Evolutionary conservation across 2,329 filamentous ascomycete genomes (phyloP).

Genomic region (Pseudogymnoascus sp.): DNA sequence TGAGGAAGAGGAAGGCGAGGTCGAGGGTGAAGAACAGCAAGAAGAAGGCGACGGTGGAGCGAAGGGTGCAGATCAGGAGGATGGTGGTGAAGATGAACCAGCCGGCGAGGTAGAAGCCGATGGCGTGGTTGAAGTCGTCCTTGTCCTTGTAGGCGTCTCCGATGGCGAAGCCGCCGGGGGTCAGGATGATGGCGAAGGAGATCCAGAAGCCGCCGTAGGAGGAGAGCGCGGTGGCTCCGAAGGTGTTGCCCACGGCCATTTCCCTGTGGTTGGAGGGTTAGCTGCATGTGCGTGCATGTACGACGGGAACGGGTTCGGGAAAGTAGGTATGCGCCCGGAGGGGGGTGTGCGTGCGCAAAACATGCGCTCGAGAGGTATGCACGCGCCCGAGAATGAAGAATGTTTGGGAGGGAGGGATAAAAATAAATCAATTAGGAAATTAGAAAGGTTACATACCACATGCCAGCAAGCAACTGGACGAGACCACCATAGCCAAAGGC

Average conservation of each 20-base stretch:
- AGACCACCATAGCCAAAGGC: conserved; percentile 59
- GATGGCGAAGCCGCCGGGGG: conserved; percentile 50
- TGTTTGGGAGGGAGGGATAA: not conserved
- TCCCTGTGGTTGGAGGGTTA: conserved; percentile 36
- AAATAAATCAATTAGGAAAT: not conserved
- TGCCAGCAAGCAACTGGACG: conserved; percentile 60
- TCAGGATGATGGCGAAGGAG: conserved; percentile 49
- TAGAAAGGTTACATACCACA: conserved; percentile 44
- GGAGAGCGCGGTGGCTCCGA: conserved; percentile 54
- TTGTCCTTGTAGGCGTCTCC: conserved; percentile 26
- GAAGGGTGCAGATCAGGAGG: conserved; percentile 48
- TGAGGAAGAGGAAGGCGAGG: conserved; percentile 50
- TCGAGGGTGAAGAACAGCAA: conserved; percentile 52
- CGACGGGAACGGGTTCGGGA: not conserved
- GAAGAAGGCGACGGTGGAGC: conserved; percentile 55
- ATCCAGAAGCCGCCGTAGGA: conserved; percentile 60
- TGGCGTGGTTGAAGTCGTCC: conserved; percentile 39
- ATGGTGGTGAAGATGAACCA: conserved; percentile 60
- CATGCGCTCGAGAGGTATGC: not conserved
- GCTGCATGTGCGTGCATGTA: not conserved
- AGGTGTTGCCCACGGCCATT: conserved; percentile 57
- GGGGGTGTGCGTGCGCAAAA: no score
- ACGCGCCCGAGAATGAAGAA: not conserved
- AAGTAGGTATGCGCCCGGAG: no score
- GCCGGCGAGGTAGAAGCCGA: conserved; percentile 51